Conservation (phyloP, 768 basidiomycete genomes). For the Suillus sp. region DNA sequence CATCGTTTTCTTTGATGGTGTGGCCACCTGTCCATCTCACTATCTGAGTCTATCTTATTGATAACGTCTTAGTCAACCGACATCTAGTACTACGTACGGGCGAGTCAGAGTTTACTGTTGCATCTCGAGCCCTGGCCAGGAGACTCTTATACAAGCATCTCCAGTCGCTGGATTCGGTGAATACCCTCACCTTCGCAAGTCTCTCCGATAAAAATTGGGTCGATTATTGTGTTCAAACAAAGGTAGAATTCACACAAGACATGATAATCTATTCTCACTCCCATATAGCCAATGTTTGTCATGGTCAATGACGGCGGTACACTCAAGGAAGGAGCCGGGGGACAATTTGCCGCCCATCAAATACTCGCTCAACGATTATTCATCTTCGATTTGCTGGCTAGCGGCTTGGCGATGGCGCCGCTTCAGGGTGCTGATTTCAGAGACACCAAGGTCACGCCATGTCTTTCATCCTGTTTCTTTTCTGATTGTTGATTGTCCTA, state of each 20-base stretch:
- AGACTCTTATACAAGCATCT: slow-evolving; percentile 54
- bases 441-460: slow-evolving; percentile 56
- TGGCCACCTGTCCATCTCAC: neutral
- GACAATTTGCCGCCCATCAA: slow-evolving; percentile 24
- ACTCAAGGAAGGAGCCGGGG: slow-evolving; percentile 13
- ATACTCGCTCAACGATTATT: slow-evolving; percentile 52
- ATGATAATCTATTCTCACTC: neutral
- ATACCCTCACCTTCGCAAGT: slow-evolving; percentile 48
- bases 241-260: slow-evolving; percentile 34
- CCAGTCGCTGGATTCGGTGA: slow-evolving; percentile 37
- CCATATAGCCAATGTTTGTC: slow-evolving; percentile 64
- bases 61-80: slow-evolving; percentile 39
- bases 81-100: slow-evolving; percentile 46
- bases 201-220: slow-evolving; percentile 52
- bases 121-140: slow-evolving; percentile 56
- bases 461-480: neutral
- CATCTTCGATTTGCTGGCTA: slow-evolving; percentile 49
- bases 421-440: slow-evolving; percentile 58
- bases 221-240: slow-evolving; percentile 41
- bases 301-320: slow-evolving; percentile 57
- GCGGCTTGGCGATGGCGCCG: slow-evolving; percentile 51
- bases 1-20: slow-evolving; percentile 65
- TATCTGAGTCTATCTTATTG: neutral
- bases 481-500: neutral
- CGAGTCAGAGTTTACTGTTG: slow-evolving; percentile 33